Conservation (phyloP, 495 filamentous ascomycete genomes). For the Podospora pseudocomata region DNA sequence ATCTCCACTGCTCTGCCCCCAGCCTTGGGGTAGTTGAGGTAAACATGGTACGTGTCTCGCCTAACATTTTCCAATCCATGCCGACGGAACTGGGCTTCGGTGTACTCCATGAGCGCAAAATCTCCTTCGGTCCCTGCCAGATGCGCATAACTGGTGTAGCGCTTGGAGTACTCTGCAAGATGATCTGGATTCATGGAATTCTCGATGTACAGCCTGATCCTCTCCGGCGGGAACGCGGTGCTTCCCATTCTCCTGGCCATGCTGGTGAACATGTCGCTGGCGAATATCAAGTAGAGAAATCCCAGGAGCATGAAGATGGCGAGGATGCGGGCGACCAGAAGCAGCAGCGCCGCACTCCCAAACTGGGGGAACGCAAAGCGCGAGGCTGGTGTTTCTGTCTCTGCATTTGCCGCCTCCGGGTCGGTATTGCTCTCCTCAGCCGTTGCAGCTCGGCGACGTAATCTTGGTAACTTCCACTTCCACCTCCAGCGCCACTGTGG, state of each 20-base stretch:
- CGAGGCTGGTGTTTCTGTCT: not conserved
- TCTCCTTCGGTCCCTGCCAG: constrained; percentile 89
- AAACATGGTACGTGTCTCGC: constrained; percentile 77
- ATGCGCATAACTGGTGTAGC: constrained; percentile 76
- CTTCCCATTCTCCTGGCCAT: constrained; percentile 50
- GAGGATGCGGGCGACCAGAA: constrained; percentile 62
- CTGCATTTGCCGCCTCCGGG: not conserved
- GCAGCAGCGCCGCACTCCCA: constrained; percentile 31
- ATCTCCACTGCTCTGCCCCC: constrained; percentile 79
- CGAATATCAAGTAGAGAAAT: constrained; percentile 77
- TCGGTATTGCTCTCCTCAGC: constrained; percentile 10
- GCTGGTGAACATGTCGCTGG: constrained; percentile 71
- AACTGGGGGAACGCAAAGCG: constrained; percentile 23
- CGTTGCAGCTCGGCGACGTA: constrained; percentile 35
- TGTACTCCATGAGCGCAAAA: constrained; percentile 73
- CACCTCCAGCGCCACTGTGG: constrained; percentile 48
- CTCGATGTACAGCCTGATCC: constrained; percentile 66
- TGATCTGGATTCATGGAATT: constrained; percentile 58
- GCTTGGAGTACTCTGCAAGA: constrained; percentile 67
- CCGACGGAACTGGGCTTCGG: constrained; percentile 66
- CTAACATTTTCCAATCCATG: constrained; percentile 68
- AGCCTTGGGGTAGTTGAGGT: constrained; percentile 82
- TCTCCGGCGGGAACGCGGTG: constrained; percentile 62
- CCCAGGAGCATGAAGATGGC: constrained; percentile 70
- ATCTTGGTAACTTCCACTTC: constrained; percentile 45